phyloP scores from a whole-genome alignment of 495 filamentous ascomycete genomes.

The Astrothelium subdiscretum region DNA sequence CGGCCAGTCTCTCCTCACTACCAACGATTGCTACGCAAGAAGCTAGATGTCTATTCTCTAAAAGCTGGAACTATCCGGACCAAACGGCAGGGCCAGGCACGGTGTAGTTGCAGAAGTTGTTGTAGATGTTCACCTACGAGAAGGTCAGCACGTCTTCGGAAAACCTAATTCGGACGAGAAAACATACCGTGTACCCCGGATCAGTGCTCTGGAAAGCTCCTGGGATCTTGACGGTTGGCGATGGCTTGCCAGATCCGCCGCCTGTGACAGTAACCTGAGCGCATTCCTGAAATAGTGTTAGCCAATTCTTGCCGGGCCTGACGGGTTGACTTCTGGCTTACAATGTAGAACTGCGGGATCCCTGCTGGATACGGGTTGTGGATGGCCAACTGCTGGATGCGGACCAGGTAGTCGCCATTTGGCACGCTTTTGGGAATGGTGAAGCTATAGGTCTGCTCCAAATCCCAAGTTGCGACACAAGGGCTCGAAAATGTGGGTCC shows the following conservation, averaged over 20 bases:
- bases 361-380: conserved; percentile 41
- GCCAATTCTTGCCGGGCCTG: neutral
- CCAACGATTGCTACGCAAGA: neutral
- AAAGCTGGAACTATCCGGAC: conserved; percentile 11
- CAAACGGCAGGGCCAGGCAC: conserved; percentile 38
- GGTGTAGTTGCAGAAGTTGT: conserved; percentile 38
- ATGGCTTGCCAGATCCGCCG: conserved; percentile 5
- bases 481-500: conserved; percentile 14
- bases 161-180: neutral
- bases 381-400: conserved; percentile 28
- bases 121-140: conserved; percentile 35
- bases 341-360: conserved; percentile 39
- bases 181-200: conserved; percentile 37
- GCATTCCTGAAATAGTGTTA: conserved; percentile 11
- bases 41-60: neutral
- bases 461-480: conserved; percentile 12
- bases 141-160: neutral
- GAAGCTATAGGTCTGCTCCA: conserved; percentile 32
- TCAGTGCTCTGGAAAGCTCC: conserved; percentile 44
- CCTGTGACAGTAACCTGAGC: conserved; percentile 20
- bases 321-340: neutral
- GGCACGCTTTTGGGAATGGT: conserved; percentile 18
- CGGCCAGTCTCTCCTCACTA: neutral
- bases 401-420: conserved; percentile 20
- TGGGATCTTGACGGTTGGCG: conserved; percentile 31